These are phyloP conservation scores for Yueomyces sinensis DNA, from an alignment of 805 yeast species.

Conservation along the genomic window DNA sequence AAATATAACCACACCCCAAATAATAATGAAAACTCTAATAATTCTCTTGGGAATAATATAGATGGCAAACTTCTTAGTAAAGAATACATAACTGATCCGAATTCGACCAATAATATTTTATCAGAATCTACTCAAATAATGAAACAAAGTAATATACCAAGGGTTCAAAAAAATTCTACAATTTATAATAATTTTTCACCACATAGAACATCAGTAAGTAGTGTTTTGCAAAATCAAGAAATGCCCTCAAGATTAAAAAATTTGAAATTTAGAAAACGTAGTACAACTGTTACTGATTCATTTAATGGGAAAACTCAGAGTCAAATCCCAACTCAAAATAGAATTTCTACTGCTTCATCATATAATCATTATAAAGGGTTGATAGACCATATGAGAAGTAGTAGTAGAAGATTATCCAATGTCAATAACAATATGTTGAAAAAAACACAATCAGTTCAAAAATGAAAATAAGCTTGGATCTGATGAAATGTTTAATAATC, in stretches of 20 bases:
- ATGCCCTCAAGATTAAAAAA: slow-evolving; percentile 14
- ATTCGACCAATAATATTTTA: neutral
- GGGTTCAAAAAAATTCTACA: neutral
- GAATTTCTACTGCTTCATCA: slow-evolving; percentile 6
- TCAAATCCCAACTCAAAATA: too few species aligned
- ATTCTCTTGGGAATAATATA: neutral
- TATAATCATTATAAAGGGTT: slow-evolving; percentile 9
- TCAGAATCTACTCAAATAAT: slow-evolving; percentile 4
- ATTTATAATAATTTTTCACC: neutral
- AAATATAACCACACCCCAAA: neutral
- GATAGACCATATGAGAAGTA: slow-evolving; percentile 11
- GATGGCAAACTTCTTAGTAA: neutral
- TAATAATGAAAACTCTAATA: neutral
- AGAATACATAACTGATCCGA: neutral
- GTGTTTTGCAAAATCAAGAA: neutral
- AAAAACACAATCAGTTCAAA: too few species aligned
- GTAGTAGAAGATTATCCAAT: slow-evolving; percentile 2
- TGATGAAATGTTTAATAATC: too few species aligned
- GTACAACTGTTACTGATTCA: slow-evolving; percentile 8
- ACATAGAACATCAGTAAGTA: neutral
- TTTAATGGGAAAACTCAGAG: neutral
- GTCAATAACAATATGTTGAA: neutral
- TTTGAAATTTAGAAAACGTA: slow-evolving; percentile 13
- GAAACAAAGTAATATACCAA: neutral
- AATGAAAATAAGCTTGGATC: too few species aligned